Conservation (phyloP, 2,329 filamentous ascomycete genomes). For the Fusarium sp. region DNA sequence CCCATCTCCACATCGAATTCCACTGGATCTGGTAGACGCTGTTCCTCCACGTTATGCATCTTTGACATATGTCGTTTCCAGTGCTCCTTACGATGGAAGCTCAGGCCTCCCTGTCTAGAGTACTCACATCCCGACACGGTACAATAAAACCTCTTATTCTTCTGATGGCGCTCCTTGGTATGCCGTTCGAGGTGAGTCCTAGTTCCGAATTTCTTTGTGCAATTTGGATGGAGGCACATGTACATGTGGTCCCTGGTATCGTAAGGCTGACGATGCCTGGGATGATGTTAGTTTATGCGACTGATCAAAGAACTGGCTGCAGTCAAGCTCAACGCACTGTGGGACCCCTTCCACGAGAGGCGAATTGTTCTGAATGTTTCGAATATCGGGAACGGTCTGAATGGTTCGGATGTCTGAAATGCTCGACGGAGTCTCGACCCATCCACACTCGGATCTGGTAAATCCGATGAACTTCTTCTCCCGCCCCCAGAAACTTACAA, state of each 20-base stretch:
- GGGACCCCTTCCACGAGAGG: not conserved
- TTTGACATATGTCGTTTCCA: not conserved
- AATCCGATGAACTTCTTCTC: not conserved
- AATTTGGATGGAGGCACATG: not conserved
- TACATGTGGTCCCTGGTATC: not conserved
- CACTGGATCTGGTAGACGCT: not conserved
- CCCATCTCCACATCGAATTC: not conserved
- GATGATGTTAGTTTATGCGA: not conserved
- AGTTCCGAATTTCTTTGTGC: not conserved
- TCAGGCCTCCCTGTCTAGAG: not conserved
- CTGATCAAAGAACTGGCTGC: not conserved
- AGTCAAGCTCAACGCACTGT: not conserved
- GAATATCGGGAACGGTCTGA: not conserved
- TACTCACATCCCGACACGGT: not conserved
- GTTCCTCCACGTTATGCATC: too few species aligned
- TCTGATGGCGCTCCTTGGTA: not conserved
- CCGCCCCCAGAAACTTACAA: not conserved
- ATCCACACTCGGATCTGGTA: not conserved
- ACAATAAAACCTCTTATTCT: not conserved
- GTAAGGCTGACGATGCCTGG: not conserved
- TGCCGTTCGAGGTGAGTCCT: not conserved
- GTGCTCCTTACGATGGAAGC: not conserved
- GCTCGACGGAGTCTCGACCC: not conserved
- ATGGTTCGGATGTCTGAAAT: not conserved
- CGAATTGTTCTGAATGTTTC: not conserved